Evolutionary conservation across 176 grass and related monocot species (phyloP), one percentile per base, ranked within the genome.

Genomic region (Luzula sylvatica): DNA sequence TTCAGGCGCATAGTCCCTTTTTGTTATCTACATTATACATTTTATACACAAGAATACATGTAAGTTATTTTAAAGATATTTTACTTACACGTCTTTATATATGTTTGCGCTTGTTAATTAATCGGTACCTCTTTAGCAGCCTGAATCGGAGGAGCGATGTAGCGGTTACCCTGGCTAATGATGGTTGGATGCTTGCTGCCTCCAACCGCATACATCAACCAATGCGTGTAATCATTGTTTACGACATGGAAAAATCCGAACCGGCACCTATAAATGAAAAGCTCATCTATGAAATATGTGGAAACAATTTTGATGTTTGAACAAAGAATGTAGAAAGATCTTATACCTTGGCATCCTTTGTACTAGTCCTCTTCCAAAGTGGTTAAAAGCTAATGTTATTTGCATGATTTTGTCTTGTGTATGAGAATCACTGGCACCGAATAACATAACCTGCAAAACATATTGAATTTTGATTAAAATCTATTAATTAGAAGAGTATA

Each of bases 221-320:
- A 86, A 27, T 86, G 82, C 3, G 82, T 86, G 66, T 86, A 86
- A 66, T 86, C 82, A 8, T 86, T 86, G 72, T 86, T 86, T 1
- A 86, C 82, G 1, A 86, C 76, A 8, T 86, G 82, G 43, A 80
- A 65, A 68, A 80, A 86, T 0, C 82, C 82, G 66, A 75, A 86
- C 0, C 81, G 55, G 76, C 87, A 86, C 5, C 67, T 78, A 41
- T 23, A 14, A 55, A 13, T 26, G 24, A 23, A 5, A 26, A 13
- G 15, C 14, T 64, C 8, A n/a, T 26, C 15, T 32, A 18, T 19
- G 44, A 20, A 35, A 35, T 35, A 35, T 35, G 9, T 35, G 5
- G 9, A 35, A 35, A 35, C 30, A 35, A 9, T n/a, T 35, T 35
- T 35, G 30, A 35, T 35, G 30, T 35, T 35, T 35, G 30, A 35